Base-by-base conservation (phyloP, 768 basidiomycete species). In the Tricholoma hemisulphureum region DNA sequence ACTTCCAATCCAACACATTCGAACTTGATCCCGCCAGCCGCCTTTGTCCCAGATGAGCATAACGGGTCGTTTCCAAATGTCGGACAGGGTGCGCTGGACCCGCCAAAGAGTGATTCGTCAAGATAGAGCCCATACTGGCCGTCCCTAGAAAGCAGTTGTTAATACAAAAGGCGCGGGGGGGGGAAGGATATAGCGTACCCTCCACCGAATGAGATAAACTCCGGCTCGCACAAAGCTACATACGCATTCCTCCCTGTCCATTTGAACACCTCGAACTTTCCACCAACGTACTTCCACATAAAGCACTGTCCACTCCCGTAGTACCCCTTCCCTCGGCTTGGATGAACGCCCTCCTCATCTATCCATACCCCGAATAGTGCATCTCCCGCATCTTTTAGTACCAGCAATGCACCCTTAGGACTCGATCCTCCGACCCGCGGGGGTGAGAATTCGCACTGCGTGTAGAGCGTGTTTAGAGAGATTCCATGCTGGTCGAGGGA, bases 401-500 rank as follows among this genome's bases (percentile, higher is more conserved):
- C 80, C 1, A 98, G 62, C 9, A 98, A 62, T 43, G 83, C 83
- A 2, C 77, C 77, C 8, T 63, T 65, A 4, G 68, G 67, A 7
- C 67, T 69, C n/a, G 69, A 56, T 2, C 66, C 63, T 20, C 71
- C 69, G 2, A 68, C 64, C 11, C 66, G 68, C 0, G 73, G 62
- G n/a, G 71, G 64, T 24, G 72, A 67, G 4, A 65, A 69, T 51
- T 83, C 83, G 53, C 87, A 90, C 1, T 80, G 80, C 2, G 80
- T 65, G 69, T 97, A 98, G 5, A 98, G 80, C 1, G 96, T 97
- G 45, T 88, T 86, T 13, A 98, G 78, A 11, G 93, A 95, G 45
- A 95, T 94, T 0, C 96, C 96, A 63, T 98, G 91, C 65, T 97
- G 95, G 66, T 98, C 96, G 16, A 97, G 80, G 14, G 93, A 95